These are phyloP conservation scores for Clitopilus hobsonii DNA, from an alignment of 768 basidiomycete genomes.

Conservation along the genomic window DNA sequence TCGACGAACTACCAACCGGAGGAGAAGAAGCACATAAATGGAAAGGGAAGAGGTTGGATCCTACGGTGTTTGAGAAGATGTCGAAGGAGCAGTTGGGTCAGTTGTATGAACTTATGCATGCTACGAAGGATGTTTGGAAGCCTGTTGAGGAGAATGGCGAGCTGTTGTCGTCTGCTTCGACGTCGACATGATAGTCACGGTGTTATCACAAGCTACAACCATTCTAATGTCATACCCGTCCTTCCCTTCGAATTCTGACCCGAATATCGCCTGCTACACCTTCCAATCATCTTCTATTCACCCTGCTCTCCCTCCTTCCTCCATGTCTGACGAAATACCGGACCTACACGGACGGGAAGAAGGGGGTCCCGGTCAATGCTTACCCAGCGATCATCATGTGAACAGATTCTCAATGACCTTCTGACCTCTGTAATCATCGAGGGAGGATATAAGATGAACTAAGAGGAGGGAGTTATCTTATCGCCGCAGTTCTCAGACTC, in stretches of 20 bases:
- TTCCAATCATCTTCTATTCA: too few relatives aligned
- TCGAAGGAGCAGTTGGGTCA: conserved; percentile 89
- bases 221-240: not conserved
- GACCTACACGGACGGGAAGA: too few relatives aligned
- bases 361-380: not conserved
- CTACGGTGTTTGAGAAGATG: conserved; percentile 80
- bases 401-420: not conserved
- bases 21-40: conserved; percentile 43
- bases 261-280: too few relatives aligned
- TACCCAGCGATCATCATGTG: not conserved
- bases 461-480: not conserved
- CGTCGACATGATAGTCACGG: too few relatives aligned
- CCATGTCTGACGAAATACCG: too few relatives aligned
- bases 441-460: not conserved
- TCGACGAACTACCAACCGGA: conserved; percentile 62
- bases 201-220: too few relatives aligned
- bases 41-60: conserved; percentile 63
- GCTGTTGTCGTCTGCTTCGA: not conserved
- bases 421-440: not conserved
- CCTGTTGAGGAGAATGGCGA: too few relatives aligned
- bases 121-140: conserved; percentile 86
- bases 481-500: too few relatives aligned
- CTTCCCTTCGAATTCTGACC: too few relatives aligned
- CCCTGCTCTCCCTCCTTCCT: too few relatives aligned
- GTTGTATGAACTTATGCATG: conserved; percentile 92